phyloP scores from a whole-genome alignment of 768 basidiomycete species.

The Agaricus sinodeliciosus region DNA sequence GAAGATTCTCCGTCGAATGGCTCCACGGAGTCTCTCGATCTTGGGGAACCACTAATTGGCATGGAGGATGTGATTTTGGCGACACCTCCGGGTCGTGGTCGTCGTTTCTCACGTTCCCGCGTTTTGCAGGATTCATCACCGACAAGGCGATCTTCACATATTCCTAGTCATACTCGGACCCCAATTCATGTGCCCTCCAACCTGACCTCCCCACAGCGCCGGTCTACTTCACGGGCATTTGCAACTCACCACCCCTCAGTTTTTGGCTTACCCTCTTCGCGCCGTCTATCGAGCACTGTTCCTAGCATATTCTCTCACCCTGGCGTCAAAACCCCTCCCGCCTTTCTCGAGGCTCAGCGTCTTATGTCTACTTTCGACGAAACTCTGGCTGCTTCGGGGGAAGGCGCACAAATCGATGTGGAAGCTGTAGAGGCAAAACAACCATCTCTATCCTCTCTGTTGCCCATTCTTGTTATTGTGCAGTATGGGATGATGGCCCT shows the following conservation, averaged over 20 bases:
- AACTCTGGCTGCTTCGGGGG: slow-evolving; percentile 16
- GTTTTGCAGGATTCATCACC: slow-evolving; percentile 13
- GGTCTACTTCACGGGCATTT: slow-evolving; percentile 7
- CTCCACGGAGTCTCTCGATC: slow-evolving; percentile 26
- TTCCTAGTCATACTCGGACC: slow-evolving; percentile 20
- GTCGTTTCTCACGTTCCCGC: slow-evolving; percentile 3
- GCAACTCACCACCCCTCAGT: slow-evolving; percentile 17
- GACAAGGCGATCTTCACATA: slow-evolving; percentile 18
- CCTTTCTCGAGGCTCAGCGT: slow-evolving; percentile 68
- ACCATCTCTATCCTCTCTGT: slow-evolving; percentile 61
- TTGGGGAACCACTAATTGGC: slow-evolving; percentile 18
- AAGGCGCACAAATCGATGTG: slow-evolving; percentile 31
- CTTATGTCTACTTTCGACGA: slow-evolving; percentile 40
- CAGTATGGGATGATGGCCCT: slow-evolving; percentile 89
- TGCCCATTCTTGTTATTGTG: slow-evolving; percentile 80
- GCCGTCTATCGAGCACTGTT: slow-evolving; percentile 50
- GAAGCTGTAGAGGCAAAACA: slow-evolving; percentile 46
- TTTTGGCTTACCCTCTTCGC: slow-evolving; percentile 22
- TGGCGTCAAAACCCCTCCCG: slow-evolving; percentile 73
- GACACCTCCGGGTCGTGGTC: slow-evolving; percentile 5
- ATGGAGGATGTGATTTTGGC: background rate
- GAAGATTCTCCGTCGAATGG: slow-evolving; percentile 20
- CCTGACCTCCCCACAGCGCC: slow-evolving; percentile 22
- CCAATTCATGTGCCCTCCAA: slow-evolving; percentile 21
- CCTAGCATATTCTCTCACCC: slow-evolving; percentile 82